phyloP scores from a whole-genome alignment of 1,284 basidiomycete genomes.

The Agaricales sp. region DNA sequence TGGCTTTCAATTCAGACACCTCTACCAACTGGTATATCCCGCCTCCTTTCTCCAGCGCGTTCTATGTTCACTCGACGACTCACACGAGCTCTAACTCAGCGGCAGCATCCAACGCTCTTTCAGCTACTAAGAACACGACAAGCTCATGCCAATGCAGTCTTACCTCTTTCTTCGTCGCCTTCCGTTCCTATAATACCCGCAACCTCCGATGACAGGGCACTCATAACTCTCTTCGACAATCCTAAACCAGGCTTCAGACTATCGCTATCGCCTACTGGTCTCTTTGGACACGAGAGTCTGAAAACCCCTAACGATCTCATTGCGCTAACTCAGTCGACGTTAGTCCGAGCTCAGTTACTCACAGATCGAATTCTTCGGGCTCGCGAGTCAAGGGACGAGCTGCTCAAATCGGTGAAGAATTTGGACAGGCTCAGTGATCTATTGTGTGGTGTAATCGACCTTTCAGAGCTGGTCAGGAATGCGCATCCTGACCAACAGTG shows the following conservation, averaged over 20 bases:
- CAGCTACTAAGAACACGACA: too few species aligned
- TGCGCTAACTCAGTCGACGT: conserved; percentile 58
- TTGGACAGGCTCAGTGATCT: conserved; percentile 92
- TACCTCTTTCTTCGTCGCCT: too few species aligned
- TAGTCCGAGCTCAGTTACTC: conserved; percentile 61
- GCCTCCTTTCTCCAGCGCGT: too few species aligned
- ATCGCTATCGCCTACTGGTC: conserved; percentile 45
- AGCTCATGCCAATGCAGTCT: too few species aligned
- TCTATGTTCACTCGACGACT: too few species aligned
- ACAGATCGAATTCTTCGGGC: conserved; percentile 67
- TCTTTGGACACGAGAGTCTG: conserved; percentile 62
- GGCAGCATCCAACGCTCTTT: too few species aligned
- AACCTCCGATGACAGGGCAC: conserved; percentile 49
- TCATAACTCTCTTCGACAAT: conserved; percentile 64
- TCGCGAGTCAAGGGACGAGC: conserved; percentile 54
- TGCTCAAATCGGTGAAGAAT: conserved; percentile 84
- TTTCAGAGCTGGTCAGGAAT: conserved; percentile 89
- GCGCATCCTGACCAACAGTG: conserved; percentile 83
- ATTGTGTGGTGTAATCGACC: conserved; percentile 92
- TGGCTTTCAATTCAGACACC: too few species aligned
- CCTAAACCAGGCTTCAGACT: conserved; percentile 29
- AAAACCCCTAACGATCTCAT: conserved; percentile 52
- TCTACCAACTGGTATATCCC: too few species aligned
- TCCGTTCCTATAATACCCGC: conserved; percentile 33
- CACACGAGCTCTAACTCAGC: too few species aligned